Evolutionary conservation across 345 rosid genomes (phyloP).

Genomic region (Ceriops tagal): DNA sequence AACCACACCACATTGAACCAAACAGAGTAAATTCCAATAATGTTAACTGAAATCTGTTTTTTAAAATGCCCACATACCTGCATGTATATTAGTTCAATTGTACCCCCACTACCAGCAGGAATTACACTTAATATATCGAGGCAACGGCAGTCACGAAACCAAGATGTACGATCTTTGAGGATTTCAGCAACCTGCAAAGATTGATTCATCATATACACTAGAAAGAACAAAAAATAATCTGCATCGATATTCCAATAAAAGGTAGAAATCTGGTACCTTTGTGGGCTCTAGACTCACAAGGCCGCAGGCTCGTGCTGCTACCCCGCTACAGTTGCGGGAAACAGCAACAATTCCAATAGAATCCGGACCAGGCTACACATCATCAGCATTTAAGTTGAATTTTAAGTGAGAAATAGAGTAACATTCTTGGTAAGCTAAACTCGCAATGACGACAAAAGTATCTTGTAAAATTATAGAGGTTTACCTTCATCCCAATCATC

Average conservation of each 20-base stretch:
- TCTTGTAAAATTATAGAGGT: background rate
- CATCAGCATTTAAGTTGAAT: slow-evolving; percentile 6
- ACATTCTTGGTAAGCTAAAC: background rate
- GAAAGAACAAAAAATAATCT: background rate
- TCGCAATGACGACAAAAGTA: background rate
- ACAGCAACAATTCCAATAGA: slow-evolving; percentile 98
- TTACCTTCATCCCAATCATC: slow-evolving; percentile 99
- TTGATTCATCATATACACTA: slow-evolving; percentile 12
- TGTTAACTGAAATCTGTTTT: background rate
- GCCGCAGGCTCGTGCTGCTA: slow-evolving; percentile 99
- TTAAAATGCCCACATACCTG: slow-evolving; percentile 48
- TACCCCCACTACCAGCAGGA: slow-evolving; percentile 83
- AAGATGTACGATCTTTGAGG: slow-evolving; percentile 93
- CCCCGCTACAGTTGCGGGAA: slow-evolving; percentile 94
- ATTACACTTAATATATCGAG: slow-evolving; percentile 64
- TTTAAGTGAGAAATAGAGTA: background rate
- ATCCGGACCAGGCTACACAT: slow-evolving; percentile 98
- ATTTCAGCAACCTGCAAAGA: slow-evolving; percentile 71
- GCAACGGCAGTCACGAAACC: slow-evolving; percentile 95
- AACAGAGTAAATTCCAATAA: background rate
- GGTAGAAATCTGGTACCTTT: slow-evolving; percentile 44
- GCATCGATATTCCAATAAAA: background rate
- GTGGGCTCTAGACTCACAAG: slow-evolving; percentile 98
- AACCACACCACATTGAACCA: background rate
- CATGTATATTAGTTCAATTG: slow-evolving; percentile 80